Percentiles rank a stretch among this genome's conserved stretches.
These are phyloP conservation scores for Wallacemonas rigidus DNA, from an alignment of 208 protist genomes.

Conservation along the genomic window DNA sequence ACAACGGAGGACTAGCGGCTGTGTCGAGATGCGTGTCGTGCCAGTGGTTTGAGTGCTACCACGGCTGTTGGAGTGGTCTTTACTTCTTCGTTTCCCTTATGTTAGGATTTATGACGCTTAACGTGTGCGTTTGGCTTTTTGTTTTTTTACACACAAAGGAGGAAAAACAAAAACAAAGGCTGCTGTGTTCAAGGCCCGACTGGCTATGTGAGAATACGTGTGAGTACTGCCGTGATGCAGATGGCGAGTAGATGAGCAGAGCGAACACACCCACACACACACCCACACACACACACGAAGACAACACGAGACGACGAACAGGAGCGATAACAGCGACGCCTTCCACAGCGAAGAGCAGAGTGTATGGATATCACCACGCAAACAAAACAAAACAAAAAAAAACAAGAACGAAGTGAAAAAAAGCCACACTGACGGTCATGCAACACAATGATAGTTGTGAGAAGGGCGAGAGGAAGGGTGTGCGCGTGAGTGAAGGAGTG, in stretches of 20 bases:
- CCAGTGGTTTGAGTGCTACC: too few relatives aligned
- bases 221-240: too few relatives aligned
- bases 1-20: not conserved
- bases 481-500: not conserved
- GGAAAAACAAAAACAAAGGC: conserved; percentile 15
- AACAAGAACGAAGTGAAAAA: conserved; percentile 18
- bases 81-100: not conserved
- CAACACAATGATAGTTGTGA: not conserved
- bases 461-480: conserved; percentile 1
- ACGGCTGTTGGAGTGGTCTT: not conserved
- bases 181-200: not conserved
- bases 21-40: not conserved
- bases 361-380: conserved; percentile 11
- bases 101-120: too few relatives aligned
- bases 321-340: not conserved
- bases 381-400: conserved; percentile 22
- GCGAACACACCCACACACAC: not conserved
- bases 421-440: conserved; percentile 11
- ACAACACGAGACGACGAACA: not conserved
- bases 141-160: not conserved
- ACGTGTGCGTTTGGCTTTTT: too few relatives aligned
- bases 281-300: conserved; percentile 3
- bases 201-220: not conserved
- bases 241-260: too few relatives aligned
- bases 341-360: too few relatives aligned